Conservation (phyloP, 148 eudicot genomes). For the Chenopodium album region DNA sequence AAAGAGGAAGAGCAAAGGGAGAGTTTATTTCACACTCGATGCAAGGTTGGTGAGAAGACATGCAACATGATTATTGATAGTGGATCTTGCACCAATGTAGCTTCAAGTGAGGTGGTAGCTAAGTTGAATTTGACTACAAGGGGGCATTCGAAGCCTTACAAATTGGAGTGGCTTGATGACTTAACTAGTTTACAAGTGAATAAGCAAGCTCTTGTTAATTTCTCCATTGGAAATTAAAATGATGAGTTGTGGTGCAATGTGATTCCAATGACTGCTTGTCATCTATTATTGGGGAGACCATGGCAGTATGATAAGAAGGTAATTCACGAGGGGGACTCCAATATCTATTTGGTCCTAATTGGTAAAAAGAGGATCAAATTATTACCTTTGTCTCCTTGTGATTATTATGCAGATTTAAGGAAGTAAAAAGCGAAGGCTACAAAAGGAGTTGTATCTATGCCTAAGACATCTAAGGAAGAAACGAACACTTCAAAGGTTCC, state of each 20-base stretch:
- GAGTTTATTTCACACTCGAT: not conserved
- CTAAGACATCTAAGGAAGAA: not conserved
- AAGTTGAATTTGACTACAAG: rapidly evolving
- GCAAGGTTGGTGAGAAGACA: not conserved
- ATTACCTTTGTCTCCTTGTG: too few species aligned
- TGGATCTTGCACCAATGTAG: not conserved
- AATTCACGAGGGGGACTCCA: too few species aligned
- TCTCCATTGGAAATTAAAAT: too few species aligned
- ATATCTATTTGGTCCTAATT: too few species aligned
- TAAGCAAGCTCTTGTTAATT: not conserved
- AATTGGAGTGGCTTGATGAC: not conserved
- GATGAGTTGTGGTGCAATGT: not conserved
- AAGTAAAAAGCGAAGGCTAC: too few species aligned
- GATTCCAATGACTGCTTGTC: not conserved
- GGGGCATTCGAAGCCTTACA: not conserved
- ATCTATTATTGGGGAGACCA: not conserved
- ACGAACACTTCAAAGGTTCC: not conserved
- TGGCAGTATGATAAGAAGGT: not conserved
- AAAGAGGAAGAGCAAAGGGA: not conserved
- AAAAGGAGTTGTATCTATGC: too few species aligned
- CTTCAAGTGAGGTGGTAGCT: not conserved
- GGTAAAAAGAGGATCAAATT: too few species aligned
- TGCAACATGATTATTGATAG: not conserved
- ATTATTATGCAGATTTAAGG: too few species aligned
- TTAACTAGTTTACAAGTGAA: not conserved